Percentiles rank a stretch among this genome's conserved stretches.
Evolutionary conservation across 768 basidiomycete species (phyloP).

Genomic region (Pleurotus djamor): DNA sequence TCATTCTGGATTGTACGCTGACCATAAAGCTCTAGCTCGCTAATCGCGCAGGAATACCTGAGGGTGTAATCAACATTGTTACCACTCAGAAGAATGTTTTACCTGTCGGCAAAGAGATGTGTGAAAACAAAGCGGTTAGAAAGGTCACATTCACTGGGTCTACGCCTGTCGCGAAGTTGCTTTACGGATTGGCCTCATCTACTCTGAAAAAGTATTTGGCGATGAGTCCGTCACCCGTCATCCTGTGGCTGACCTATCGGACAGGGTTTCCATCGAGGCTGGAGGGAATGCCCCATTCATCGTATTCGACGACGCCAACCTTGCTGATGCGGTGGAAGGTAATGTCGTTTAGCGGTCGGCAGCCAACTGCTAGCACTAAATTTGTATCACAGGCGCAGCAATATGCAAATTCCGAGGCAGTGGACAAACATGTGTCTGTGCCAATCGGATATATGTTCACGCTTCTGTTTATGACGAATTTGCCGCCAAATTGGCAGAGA

Average conservation of each 20-base stretch:
- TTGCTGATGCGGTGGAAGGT: conserved; percentile 90
- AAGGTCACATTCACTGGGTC: conserved; percentile 95
- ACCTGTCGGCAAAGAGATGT: conserved; percentile 94
- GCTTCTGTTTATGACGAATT: conserved; percentile 91
- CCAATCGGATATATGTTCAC: conserved; percentile 93
- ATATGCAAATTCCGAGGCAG: conserved; percentile 76
- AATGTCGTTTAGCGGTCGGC: conserved; percentile 12
- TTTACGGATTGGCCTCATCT: conserved; percentile 70
- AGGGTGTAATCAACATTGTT: conserved; percentile 93
- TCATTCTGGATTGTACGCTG: background rate
- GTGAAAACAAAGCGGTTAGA: conserved; percentile 80
- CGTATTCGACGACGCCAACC: conserved; percentile 94
- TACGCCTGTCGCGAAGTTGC: conserved; percentile 73
- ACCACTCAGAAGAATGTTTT: conserved; percentile 82
- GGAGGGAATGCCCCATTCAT: conserved; percentile 97
- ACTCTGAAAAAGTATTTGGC: conserved; percentile 74
- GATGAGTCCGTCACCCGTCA: background rate
- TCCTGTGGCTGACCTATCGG: background rate
- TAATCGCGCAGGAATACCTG: conserved; percentile 87
- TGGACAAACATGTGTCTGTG: conserved; percentile 86
- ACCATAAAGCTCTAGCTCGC: conserved; percentile 50
- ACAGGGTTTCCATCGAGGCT: conserved; percentile 78
- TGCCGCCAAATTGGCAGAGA: conserved; percentile 80
- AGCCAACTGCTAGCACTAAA: background rate
- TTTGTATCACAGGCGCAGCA: conserved; percentile 51